Conservation (phyloP, 305 asterid genomes). For the Withania somnifera region DNA sequence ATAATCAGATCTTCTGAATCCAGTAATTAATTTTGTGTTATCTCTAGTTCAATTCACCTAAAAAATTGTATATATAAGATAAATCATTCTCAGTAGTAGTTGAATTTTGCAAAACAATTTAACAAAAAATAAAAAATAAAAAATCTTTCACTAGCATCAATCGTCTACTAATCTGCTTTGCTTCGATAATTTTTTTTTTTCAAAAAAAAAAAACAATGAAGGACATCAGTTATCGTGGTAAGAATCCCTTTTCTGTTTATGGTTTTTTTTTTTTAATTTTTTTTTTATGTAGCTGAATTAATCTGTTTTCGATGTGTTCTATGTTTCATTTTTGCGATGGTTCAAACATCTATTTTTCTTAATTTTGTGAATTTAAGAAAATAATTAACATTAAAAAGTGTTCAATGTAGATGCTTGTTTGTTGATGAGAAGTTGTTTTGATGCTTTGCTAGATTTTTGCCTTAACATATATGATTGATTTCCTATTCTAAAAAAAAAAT, state of each 20-base stretch:
- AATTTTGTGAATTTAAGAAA: neutral
- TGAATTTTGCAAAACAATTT: neutral
- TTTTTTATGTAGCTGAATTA: neutral
- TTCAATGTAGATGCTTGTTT: neutral
- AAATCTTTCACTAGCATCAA: too few relatives aligned
- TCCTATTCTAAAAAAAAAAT: too few relatives aligned
- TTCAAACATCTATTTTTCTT: neutral
- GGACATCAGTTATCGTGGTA: neutral
- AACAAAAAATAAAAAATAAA: neutral
- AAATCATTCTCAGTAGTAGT: neutral
- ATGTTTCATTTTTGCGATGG: neutral
- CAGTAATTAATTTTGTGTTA: neutral
- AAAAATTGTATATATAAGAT: neutral
- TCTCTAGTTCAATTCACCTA: neutral
- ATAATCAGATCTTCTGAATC: neutral
- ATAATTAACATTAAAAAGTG: neutral
- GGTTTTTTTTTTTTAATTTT: neutral
- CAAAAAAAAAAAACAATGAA: neutral
- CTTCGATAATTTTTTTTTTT: neutral
- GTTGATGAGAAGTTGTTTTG: neutral
- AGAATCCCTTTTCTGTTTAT: neutral
- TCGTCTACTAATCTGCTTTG: neutral
- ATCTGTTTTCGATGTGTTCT: neutral
- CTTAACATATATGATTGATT: neutral
- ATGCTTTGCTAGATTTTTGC: neutral